Evolutionary conservation across 1,139 yeast genomes (phyloP), one percentile per base, ranked within the genome.

Genomic region (Candida buenavistaensis): DNA sequence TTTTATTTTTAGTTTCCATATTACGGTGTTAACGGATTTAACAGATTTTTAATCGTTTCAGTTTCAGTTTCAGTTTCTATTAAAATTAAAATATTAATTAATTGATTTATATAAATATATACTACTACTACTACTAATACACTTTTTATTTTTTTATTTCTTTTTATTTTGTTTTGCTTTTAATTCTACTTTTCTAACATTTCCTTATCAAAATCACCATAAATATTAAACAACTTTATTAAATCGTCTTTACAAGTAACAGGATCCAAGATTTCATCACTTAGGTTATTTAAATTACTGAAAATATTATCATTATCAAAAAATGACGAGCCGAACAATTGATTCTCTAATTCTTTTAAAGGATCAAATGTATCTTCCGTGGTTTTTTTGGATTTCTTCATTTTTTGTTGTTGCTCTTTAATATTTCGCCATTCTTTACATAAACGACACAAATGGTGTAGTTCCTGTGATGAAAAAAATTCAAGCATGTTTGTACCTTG

Each of bases 351-450:
- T 24, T 33, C 33, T 31, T 16, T 35, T 16, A 28, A 28, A 4
- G 32, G 32, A 26, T 32, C 26, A 26, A 25, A 19, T 7, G 12
- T 22, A 11, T 11, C 30, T 8, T 20, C 19, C 5, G 16, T 22
- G 23, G 30, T 32, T 20, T 28, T 35, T 27, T 31, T 27, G 21
- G 40, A 41, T 5, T 30, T 15, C 17, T 40, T 40, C 31, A 53
- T 46, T 26, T 50, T 51, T 17, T 48, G 48, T 39, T 59, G 68
- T 33, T 55, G 58, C 23, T 58, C 62, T 40, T 69, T 70, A 4
- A 72, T 72, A n/a, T 50, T 42, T 32, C 68, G 47, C 43, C 68
- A 68, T 32, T 70, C 75, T 32, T 65, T 71, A 41, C 70, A 64
- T 34, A 70, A 51, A 35, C 57, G 57, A 40, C 68, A 56, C 32